Conservation (phyloP, 306 rosid genomes). For the Canavalia ensiformis region DNA sequence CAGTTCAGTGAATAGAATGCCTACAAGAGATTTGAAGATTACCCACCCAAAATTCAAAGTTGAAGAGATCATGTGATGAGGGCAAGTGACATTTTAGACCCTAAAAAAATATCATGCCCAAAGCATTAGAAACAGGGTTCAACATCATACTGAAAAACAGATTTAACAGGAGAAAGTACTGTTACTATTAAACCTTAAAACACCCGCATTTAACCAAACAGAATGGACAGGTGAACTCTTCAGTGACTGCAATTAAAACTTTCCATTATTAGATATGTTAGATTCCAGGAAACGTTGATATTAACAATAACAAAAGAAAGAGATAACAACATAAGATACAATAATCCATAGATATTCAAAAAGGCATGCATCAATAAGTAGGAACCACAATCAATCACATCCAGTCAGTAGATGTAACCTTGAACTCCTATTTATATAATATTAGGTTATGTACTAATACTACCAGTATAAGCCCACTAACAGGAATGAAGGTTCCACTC, state of each 20-base stretch:
- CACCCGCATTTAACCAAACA: constrained; percentile 87
- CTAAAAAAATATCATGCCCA: constrained; percentile 52
- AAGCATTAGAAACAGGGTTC: constrained; percentile 44
- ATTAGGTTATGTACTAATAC: background rate
- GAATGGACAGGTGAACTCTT: constrained; percentile 87
- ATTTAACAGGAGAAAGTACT: constrained; percentile 25
- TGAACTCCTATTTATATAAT: background rate
- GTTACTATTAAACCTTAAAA: constrained; percentile 66
- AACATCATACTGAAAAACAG: constrained; percentile 16
- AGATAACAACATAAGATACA: background rate
- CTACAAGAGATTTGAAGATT: constrained; percentile 44
- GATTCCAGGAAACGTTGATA: background rate
- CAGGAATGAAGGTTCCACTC: background rate
- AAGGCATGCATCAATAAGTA: constrained; percentile 10
- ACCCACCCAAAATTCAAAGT: constrained; percentile 93
- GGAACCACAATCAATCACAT: constrained; percentile 17
- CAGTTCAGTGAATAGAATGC: constrained; percentile 28
- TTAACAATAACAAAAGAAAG: constrained; percentile 16
- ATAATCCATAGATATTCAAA: constrained; percentile 13
- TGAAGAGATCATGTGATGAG: constrained; percentile 87
- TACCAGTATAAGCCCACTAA: background rate
- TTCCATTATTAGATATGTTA: background rate
- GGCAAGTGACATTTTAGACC: constrained; percentile 83
- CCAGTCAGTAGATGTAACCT: background rate
- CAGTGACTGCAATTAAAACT: constrained; percentile 72